Evolutionary conservation across 768 basidiomycete species (phyloP).

Genomic region (Boletus speciosus): DNA sequence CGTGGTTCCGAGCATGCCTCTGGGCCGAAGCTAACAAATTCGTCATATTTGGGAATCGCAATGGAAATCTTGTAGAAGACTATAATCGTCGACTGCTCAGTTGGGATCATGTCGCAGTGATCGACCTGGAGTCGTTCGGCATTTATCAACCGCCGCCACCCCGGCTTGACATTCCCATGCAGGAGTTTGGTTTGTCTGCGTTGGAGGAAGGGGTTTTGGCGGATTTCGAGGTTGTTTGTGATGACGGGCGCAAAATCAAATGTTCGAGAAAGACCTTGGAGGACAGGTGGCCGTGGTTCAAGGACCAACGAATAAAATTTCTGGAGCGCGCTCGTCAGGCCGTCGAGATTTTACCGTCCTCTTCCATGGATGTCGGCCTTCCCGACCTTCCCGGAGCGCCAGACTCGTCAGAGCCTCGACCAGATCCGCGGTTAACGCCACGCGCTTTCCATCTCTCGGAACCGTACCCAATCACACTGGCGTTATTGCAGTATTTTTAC

Average conservation of each 20-base stretch:
- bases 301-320: slow-evolving; percentile 60
- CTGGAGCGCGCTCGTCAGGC: slow-evolving; percentile 53
- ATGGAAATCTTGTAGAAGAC: slow-evolving; percentile 86
- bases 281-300: slow-evolving; percentile 96
- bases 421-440: slow-evolving; percentile 79
- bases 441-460: slow-evolving; percentile 81
- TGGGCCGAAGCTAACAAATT: slow-evolving; percentile 85
- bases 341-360: slow-evolving; percentile 56
- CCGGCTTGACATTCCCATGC: slow-evolving; percentile 65
- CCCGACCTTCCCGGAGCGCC: slow-evolving; percentile 57
- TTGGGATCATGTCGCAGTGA: slow-evolving; percentile 89
- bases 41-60: slow-evolving; percentile 85
- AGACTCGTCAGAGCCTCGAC: slow-evolving; percentile 47
- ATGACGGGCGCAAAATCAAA: slow-evolving; percentile 79
- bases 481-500: slow-evolving; percentile 93
- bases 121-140: slow-evolving; percentile 92
- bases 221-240: slow-evolving; percentile 91
- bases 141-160: slow-evolving; percentile 85
- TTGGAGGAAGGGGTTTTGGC: slow-evolving; percentile 78
- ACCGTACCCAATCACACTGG: slow-evolving; percentile 84
- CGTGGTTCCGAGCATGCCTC: slow-evolving; percentile 91
- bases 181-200: slow-evolving; percentile 79
- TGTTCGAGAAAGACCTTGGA: slow-evolving; percentile 85
- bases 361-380: slow-evolving; percentile 58
- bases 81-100: slow-evolving; percentile 87